These are phyloP conservation scores for Saprolegnia parasitica DNA, from an alignment of 352 stramenopile genomes.

Conservation along the genomic window DNA sequence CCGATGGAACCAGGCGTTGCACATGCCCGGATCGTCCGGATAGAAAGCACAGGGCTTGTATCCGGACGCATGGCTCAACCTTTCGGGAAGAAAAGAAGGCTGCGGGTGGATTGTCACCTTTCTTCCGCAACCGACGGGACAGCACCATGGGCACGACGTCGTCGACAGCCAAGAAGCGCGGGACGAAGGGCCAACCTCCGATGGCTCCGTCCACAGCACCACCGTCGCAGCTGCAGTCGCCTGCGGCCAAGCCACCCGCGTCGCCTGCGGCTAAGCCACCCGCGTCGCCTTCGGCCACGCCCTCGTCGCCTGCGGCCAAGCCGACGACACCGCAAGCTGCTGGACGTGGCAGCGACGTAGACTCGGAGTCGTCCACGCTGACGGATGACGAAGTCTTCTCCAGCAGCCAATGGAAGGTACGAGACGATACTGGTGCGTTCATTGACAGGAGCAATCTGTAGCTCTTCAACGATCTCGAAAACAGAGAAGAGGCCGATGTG, in stretches of 20 bases:
- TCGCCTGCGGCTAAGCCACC: neutral
- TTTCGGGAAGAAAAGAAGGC: neutral
- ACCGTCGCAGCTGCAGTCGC: neutral
- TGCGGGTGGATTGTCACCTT: neutral
- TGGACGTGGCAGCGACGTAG: constrained; percentile 19
- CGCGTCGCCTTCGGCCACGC: neutral
- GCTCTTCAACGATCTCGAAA: constrained; percentile 84
- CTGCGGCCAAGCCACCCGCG: neutral
- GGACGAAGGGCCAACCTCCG: neutral
- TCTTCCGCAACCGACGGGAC: neutral
- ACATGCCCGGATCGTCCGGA: neutral
- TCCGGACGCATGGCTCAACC: neutral
- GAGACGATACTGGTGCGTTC: neutral
- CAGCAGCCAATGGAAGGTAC: constrained; percentile 24
- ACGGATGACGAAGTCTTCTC: constrained; percentile 40
- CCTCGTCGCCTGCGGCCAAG: neutral
- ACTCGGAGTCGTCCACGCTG: constrained; percentile 23
- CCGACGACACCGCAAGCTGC: constrained; percentile 28
- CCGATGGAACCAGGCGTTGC: neutral
- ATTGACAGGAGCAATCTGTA: constrained; percentile 28
- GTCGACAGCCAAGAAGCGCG: neutral
- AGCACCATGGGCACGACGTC: neutral
- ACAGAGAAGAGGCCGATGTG: constrained; percentile 76
- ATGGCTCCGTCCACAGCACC: neutral
- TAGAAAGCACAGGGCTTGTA: neutral